Evolutionary conservation across 2,329 filamentous ascomycete species (phyloP).

Genomic region (Aureobasidium musti): DNA sequence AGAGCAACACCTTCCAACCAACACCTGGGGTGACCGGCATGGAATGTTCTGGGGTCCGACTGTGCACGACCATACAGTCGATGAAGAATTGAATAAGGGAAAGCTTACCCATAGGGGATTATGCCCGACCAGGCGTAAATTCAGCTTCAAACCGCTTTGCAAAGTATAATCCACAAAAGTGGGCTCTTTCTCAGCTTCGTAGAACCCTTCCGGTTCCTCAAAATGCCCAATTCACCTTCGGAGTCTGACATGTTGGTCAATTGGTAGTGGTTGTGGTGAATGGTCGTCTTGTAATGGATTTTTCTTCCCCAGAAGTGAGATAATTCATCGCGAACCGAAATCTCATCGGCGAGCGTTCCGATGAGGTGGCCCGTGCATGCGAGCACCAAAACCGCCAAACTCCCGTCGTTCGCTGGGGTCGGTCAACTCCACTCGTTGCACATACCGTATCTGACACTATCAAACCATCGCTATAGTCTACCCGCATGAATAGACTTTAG

Average conservation of each 20-base stretch:
- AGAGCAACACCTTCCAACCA: too few species aligned
- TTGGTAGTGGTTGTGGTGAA: background rate
- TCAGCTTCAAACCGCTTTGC: conserved; percentile 64
- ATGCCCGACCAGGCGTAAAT: conserved; percentile 77
- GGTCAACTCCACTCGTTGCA: background rate
- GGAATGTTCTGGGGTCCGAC: background rate
- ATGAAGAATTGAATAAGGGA: conserved; percentile 7
- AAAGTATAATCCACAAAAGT: conserved; percentile 73
- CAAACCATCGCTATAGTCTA: background rate
- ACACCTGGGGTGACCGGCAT: background rate
- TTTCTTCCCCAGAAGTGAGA: background rate
- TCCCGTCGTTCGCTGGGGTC: background rate
- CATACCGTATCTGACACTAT: background rate
- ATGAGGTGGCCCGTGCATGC: background rate
- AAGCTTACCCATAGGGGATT: conserved; percentile 76
- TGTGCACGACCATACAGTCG: background rate
- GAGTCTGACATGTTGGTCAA: conserved; percentile 29
- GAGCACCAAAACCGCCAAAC: too few species aligned
- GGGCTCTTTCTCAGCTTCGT: conserved; percentile 72
- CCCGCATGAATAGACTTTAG: background rate
- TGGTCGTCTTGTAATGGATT: background rate
- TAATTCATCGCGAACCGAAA: too few species aligned
- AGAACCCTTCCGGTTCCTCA: conserved; percentile 78
- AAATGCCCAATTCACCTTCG: conserved; percentile 56
- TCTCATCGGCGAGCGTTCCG: background rate